Evolutionary conservation across 73 alveolate genomes (phyloP).

Genomic region (Tetrahymena borealis): DNA sequence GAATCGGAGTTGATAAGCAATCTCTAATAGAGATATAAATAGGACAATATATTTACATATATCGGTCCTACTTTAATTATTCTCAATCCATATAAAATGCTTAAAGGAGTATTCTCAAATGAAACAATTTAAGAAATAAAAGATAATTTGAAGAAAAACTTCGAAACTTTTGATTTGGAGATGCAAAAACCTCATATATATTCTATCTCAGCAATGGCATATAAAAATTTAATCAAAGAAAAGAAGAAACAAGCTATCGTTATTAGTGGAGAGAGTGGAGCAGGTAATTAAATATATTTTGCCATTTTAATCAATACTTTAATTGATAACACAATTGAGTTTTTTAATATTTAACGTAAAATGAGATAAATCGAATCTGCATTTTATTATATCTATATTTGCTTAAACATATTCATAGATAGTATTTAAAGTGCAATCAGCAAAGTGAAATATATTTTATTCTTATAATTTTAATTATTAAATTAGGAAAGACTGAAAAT

Average conservation of each 20-base stretch:
- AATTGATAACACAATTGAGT: neutral
- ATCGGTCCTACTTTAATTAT: slow-evolving; percentile 89
- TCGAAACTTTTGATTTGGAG: neutral
- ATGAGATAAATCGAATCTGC: neutral
- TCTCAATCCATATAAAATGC: slow-evolving; percentile 76
- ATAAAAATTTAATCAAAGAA: slow-evolving; percentile 59
- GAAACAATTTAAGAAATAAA: neutral
- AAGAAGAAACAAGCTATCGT: slow-evolving; percentile 77
- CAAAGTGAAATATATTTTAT: neutral
- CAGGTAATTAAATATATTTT: slow-evolving; percentile 46
- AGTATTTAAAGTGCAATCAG: no score
- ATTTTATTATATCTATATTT: neutral
- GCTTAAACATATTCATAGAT: no score
- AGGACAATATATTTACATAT: slow-evolving; percentile 76
- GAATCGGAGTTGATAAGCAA: slow-evolving; percentile 67
- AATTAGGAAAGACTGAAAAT: slow-evolving; percentile 69
- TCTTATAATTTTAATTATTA: neutral
- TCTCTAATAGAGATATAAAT: slow-evolving; percentile 55
- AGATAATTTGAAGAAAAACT: slow-evolving; percentile 32
- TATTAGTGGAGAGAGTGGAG: slow-evolving; percentile 91
- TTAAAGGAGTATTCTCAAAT: slow-evolving; percentile 70
- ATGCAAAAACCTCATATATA: slow-evolving; percentile 70
- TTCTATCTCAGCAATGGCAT: slow-evolving; percentile 77
- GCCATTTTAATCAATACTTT: neutral
- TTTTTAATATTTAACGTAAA: neutral